Conservation (phyloP, 371 early-diverging fungal genomes). For the Zopfochytrium polystomum region DNA sequence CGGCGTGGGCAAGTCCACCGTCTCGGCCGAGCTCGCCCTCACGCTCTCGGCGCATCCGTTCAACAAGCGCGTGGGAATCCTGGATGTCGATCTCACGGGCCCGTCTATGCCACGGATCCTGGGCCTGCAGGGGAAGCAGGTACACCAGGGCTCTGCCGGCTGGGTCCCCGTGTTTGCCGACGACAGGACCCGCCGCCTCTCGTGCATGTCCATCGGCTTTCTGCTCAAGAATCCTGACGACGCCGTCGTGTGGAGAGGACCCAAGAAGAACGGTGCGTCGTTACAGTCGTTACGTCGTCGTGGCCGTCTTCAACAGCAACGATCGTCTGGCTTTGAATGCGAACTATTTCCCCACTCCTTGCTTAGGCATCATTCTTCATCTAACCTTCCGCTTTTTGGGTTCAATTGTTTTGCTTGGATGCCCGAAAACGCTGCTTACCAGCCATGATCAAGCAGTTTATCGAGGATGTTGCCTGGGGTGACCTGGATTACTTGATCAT, state of each 20-base stretch:
- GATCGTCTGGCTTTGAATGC: too few species aligned
- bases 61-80: slow-evolving; percentile 38
- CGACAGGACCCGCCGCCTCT: slow-evolving; percentile 29
- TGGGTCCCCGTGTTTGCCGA: slow-evolving; percentile 25
- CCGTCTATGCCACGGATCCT: slow-evolving; percentile 57
- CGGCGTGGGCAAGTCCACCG: slow-evolving; percentile 74
- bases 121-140: slow-evolving; percentile 35
- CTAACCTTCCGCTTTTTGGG: too few species aligned
- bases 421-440: too few species aligned
- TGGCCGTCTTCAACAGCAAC: too few species aligned
- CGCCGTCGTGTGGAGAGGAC: slow-evolving; percentile 98
- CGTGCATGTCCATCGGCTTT: slow-evolving; percentile 95
- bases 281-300: too few species aligned
- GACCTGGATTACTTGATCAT: slow-evolving; percentile 85
- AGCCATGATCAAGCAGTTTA: slow-evolving; percentile 90
- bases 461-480: slow-evolving; percentile 94
- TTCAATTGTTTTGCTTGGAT: background rate
- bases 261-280: slow-evolving; percentile 47
- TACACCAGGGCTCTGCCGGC: slow-evolving; percentile 45
- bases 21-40: slow-evolving; percentile 67
- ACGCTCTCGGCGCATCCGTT: slow-evolving; percentile 58
- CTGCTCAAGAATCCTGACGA: slow-evolving; percentile 86
- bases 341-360: too few species aligned
- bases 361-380: background rate
- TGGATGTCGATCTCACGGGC: slow-evolving; percentile 70